Evolutionary conservation across 108 stramenopile genomes (phyloP).

Genomic region (Bacterosira constricta): DNA sequence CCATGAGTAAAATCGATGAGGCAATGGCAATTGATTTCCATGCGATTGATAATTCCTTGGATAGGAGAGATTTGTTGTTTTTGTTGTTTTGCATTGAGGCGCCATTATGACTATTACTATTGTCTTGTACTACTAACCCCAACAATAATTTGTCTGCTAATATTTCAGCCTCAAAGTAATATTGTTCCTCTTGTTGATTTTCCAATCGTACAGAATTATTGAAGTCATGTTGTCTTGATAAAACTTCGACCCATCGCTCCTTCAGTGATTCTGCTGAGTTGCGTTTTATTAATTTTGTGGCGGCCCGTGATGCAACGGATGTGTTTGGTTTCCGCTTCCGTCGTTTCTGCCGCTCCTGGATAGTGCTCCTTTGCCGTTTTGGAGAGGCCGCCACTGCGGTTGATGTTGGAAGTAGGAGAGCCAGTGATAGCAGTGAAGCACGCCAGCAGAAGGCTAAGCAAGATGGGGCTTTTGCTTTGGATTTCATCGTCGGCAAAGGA

Average conservation of each 20-base stretch:
- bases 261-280: conserved; percentile 6
- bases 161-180: conserved; percentile 29
- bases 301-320: neutral
- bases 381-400: neutral
- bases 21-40: conserved; percentile 27
- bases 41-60: neutral
- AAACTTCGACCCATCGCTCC: conserved; percentile 33
- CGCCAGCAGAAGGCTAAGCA: too few relatives aligned
- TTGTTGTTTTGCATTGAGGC: neutral
- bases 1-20: conserved; percentile 20
- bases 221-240: conserved; percentile 1
- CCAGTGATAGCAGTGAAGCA: neutral
- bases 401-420: neutral
- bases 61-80: neutral
- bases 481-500: too few relatives aligned
- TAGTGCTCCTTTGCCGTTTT: neutral
- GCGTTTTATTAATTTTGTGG: conserved; percentile 8
- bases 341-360: neutral
- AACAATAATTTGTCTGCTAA: conserved; percentile 29
- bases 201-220: conserved; percentile 28
- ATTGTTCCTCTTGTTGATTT: conserved; percentile 11
- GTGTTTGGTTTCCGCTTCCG: neutral
- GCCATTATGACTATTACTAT: neutral
- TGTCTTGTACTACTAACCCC: neutral
- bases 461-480: too few relatives aligned